Conservation (phyloP, 305 asterid genomes). For the Withania somnifera region DNA sequence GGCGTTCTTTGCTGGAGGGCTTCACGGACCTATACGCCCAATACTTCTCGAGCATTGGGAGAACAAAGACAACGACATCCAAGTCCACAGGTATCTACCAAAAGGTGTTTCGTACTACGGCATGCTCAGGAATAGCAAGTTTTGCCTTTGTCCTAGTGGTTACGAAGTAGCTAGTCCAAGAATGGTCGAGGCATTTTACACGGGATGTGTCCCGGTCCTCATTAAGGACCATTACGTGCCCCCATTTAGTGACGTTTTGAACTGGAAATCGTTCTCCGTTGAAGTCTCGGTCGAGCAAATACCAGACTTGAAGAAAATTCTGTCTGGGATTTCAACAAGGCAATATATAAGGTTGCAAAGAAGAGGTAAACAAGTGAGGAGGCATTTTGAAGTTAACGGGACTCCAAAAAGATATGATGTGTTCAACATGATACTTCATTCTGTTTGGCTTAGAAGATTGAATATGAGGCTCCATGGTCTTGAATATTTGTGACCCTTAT, state of each 20-base stretch:
- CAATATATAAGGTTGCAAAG: conserved; percentile 67
- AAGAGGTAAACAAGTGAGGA: conserved; percentile 48
- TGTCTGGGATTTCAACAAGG: conserved; percentile 44
- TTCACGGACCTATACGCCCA: conserved; percentile 77
- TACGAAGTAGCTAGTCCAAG: conserved; percentile 87
- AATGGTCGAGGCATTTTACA: conserved; percentile 74
- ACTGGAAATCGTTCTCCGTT: conserved; percentile 59
- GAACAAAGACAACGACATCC: conserved; percentile 51
- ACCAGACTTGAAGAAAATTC: conserved; percentile 49
- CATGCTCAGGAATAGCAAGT: conserved; percentile 61
- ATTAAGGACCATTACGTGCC: conserved; percentile 61
- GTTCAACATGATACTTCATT: conserved; percentile 79
- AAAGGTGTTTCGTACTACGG: conserved; percentile 47
- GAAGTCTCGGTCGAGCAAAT: conserved; percentile 42
- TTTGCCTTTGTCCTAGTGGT: conserved; percentile 80
- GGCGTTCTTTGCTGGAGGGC: conserved; percentile 76
- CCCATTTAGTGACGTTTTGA: conserved; percentile 67
- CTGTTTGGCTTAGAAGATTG: conserved; percentile 71
- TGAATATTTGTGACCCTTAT: background rate
- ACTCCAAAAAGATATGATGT: conserved; percentile 71
- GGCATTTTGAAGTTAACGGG: conserved; percentile 68
- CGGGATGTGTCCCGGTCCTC: conserved; percentile 74
- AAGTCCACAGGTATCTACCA: conserved; percentile 52
- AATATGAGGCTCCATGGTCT: conserved; percentile 28
- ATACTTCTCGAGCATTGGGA: conserved; percentile 70